Evolutionary conservation across 148 eudicot genomes (phyloP), one percentile per base, ranked within the genome.

Genomic region (Rhododendron simsii): DNA sequence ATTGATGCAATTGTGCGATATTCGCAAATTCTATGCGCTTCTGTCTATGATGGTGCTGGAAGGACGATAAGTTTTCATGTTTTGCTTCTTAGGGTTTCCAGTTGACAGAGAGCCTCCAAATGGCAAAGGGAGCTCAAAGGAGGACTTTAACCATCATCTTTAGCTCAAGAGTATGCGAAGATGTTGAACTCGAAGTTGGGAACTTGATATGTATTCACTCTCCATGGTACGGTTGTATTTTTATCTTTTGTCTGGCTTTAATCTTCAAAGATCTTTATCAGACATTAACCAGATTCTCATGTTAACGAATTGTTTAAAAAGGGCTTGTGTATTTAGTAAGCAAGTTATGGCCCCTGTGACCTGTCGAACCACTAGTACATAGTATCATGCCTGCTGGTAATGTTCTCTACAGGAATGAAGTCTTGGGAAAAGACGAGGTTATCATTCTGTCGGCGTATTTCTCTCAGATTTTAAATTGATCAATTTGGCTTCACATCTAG

Each of bases 111-210:
- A 87, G 87, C 83, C 84, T 86, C 69, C 90, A 84, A 18, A 85
- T 57, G 59, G 48, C 4, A 75, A 87, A 71, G 55, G 88, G 87
- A 87, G 85, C 21, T 45, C 81, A 83, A 71, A 84, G 88, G 48
- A 92, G 87, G 88, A 86, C 86, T 35, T 88, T 89, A 92, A 93
- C 90, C 7, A 61, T 96, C 87, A 92, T 96, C 83, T 96, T 94
- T 88, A 94, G 84, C 90, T 86, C 95, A 20, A 93, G 94, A 88
- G 87, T 90, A 84, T 96, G 98, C 73, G 87, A 85, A 74, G 93
- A 92, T 83, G 91, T 96, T 78, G 98, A 96, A 83, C 91, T 96
- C 82, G 99, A 94, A 86, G 91, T 89, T 47, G 96, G 95, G 73
- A 92, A 86, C 84, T 50, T 89, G 78, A 88, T 96, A 74, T 91